Evolutionary conservation across 164 flowering plant species (phyloP), one percentile per base, ranked within the genome.

Genomic region (Echeveria elegans): DNA sequence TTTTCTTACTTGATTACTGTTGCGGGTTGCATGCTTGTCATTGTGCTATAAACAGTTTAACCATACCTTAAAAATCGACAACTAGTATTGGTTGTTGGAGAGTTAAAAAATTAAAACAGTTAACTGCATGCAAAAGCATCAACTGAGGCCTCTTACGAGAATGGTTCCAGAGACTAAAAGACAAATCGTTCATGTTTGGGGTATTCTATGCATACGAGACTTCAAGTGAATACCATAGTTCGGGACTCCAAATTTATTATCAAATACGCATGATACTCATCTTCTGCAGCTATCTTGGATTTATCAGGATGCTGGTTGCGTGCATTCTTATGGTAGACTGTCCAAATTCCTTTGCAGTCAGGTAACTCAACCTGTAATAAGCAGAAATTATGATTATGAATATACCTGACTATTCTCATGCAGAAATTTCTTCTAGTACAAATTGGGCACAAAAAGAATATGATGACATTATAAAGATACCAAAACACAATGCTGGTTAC

Each of bases 311-410:
- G 74, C 68, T 82, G 95, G 70, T 80, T 73, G 24, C 99, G 96
- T 16, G 85, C 29, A 70, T 71, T 92, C 80, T 95, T 95, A 81
- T 95, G 97, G 76, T 92, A 95, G 70, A 95, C 97, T 48, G 97
- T 88, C 99, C 99, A 95, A 69, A 95, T 86, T 69, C 97, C 99
- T 73, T 82, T 95, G 77, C 96, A 90, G 60, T 96, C 99, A 60
- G 89, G 86, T 53, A 95, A 77, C 72, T 88, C 90, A 77, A 92
- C 99, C 99, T 94, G 80, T 71, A 71, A 30, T 37, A 29, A 26
- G 29, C 45, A 37, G 18, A 36, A 15, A 1, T n/a, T 36, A 63
- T 63, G 26, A 36, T n/a, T 34, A 63, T 63, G 11, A 19, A 63
- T 28, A 28, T 11, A 11, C 18, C 16, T 26, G 18, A 10, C 61